These are phyloP conservation scores for Mycena leptocephala DNA, from an alignment of 768 basidiomycete species.

Conservation along the genomic window DNA sequence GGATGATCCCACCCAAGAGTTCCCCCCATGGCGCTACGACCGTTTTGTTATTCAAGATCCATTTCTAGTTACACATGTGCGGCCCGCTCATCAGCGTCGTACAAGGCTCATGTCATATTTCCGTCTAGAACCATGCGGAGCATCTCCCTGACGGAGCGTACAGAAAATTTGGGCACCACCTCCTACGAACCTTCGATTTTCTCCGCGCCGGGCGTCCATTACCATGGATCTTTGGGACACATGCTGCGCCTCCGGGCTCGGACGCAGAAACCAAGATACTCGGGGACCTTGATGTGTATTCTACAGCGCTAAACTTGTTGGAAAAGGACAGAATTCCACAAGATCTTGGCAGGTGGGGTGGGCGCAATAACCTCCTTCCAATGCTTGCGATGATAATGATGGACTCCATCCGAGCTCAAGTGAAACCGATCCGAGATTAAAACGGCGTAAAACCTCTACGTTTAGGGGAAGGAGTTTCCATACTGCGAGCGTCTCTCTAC, in stretches of 20 bases:
- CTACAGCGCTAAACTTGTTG: background rate
- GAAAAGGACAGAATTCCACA: background rate
- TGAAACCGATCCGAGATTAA: no score
- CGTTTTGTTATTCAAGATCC: constrained; percentile 23
- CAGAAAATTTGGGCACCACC: background rate
- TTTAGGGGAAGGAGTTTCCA: constrained; percentile 5
- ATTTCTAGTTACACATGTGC: constrained; percentile 15
- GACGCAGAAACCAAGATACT: constrained; percentile 6
- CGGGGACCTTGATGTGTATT: background rate
- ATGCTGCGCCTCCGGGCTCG: background rate
- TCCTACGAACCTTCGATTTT: background rate
- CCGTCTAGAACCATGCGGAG: constrained; percentile 14
- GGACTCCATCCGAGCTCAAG: no score
- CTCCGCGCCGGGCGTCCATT: background rate
- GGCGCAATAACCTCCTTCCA: background rate
- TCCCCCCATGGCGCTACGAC: background rate
- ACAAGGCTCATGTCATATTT: background rate
- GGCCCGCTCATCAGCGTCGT: background rate
- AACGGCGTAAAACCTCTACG: no score
- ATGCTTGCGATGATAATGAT: no score
- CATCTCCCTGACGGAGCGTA: background rate
- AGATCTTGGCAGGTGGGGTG: background rate
- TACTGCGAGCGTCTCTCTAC: background rate
- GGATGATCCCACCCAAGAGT: background rate
- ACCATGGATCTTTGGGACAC: background rate